Evolutionary conservation across 306 rosid genomes (phyloP).

Genomic region (Vicia sativa): DNA sequence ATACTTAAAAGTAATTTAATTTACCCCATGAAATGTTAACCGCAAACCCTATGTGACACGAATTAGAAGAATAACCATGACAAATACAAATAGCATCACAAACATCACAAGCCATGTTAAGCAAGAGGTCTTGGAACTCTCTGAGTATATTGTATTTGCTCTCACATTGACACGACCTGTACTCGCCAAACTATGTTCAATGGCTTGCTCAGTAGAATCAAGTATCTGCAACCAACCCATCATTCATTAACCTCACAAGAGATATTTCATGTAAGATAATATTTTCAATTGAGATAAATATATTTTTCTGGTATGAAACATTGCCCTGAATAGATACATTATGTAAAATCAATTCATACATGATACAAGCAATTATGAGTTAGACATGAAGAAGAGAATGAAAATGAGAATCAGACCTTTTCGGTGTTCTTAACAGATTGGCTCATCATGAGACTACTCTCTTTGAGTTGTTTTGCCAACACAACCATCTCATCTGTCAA

Average conservation of each 20-base stretch:
- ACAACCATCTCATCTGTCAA: slow-evolving; percentile 95
- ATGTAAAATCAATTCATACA: not conserved
- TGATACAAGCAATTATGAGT: not conserved
- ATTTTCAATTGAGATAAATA: too few species aligned
- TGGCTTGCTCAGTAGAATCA: too few species aligned
- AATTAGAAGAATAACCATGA: slow-evolving; percentile 88
- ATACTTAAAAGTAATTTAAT: not conserved
- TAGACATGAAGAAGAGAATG: slow-evolving; percentile 2
- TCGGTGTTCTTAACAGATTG: slow-evolving; percentile 74
- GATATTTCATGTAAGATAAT: not conserved
- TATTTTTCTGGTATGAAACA: too few species aligned
- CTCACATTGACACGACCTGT: too few species aligned
- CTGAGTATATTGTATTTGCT: too few species aligned
- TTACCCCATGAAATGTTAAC: slow-evolving; percentile 2
- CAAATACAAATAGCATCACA: too few species aligned
- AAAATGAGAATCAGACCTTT: slow-evolving; percentile 54
- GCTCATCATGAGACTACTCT: slow-evolving; percentile 84
- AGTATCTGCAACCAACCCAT: too few species aligned
- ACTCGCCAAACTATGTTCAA: too few species aligned
- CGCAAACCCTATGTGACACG: slow-evolving; percentile 59
- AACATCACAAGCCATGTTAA: too few species aligned
- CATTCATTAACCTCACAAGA: too few species aligned
- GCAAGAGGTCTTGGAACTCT: too few species aligned
- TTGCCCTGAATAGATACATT: not conserved
- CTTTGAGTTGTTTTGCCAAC: slow-evolving; percentile 90